Percentiles rank a stretch among this genome's conserved stretches.
These are phyloP conservation scores for Akanthomyces muscarius DNA, from an alignment of 2,329 filamentous ascomycete genomes.

Conservation along the genomic window DNA sequence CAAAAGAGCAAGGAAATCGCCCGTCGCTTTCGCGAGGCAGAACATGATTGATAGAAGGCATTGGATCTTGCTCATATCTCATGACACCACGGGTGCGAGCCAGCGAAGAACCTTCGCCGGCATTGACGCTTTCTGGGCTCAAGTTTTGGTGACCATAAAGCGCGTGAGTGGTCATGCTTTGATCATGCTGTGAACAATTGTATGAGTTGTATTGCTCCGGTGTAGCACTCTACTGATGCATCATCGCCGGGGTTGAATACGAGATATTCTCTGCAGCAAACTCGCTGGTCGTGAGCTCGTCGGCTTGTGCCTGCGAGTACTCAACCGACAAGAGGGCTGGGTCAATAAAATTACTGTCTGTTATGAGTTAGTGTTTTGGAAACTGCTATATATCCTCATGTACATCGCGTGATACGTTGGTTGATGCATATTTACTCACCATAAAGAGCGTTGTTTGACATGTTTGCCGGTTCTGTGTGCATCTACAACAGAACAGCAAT, in stretches of 20 bases:
- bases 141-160: not conserved
- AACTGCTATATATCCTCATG: too few relatives aligned
- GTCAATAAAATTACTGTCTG: not conserved
- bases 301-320: not conserved
- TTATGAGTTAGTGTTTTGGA: not conserved
- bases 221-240: constrained; percentile 7
- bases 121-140: not conserved
- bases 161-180: not conserved
- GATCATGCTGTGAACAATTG: too few relatives aligned
- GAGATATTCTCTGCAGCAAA: not conserved
- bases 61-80: not conserved
- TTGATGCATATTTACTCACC: not conserved
- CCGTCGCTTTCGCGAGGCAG: not conserved
- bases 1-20: not conserved
- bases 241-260: not conserved
- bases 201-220: not conserved
- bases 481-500: not conserved
- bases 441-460: not conserved
- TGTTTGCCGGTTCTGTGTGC: not conserved
- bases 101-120: not conserved
- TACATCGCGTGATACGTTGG: too few relatives aligned
- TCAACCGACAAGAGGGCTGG: not conserved
- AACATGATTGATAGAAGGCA: not conserved
- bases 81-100: not conserved
- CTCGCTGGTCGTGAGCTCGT: not conserved